Evolutionary conservation across 192 early-diverging fungal species (phyloP).

Genomic region (Coemansia sp.): DNA sequence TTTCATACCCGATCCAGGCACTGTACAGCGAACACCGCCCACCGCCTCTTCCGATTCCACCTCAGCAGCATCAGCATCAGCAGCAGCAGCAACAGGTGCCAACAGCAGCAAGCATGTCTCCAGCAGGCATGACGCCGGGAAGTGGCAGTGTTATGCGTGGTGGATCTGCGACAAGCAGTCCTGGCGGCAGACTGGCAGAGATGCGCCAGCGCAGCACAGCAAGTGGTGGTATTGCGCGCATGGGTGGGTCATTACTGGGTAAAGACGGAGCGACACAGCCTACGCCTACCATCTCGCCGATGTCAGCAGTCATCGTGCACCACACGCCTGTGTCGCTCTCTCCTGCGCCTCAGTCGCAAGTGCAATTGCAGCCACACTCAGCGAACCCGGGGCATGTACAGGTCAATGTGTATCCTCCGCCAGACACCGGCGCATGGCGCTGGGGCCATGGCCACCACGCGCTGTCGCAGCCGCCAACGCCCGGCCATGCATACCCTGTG

Average conservation of each 20-base stretch:
- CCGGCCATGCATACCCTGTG: not conserved
- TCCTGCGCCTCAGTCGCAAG: conserved; percentile 28
- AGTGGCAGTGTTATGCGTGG: conserved; percentile 7
- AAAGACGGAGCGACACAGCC: conserved; percentile 36
- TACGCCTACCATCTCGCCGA: conserved; percentile 45
- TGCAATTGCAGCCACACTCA: conserved; percentile 16
- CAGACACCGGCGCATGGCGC: conserved; percentile 36
- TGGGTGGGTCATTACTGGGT: conserved; percentile 18
- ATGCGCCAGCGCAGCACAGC: conserved; percentile 30
- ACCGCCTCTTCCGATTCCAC: conserved; percentile 22
- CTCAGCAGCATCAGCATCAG: conserved; percentile 12
- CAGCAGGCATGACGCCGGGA: conserved; percentile 10
- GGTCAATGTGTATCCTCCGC: conserved; percentile 48
- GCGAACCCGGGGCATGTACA: conserved; percentile 27
- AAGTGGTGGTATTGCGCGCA: conserved; percentile 8
- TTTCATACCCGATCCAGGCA: conserved; percentile 46
- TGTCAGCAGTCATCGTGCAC: conserved; percentile 33
- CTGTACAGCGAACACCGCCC: conserved; percentile 30
- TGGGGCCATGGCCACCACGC: conserved; percentile 25
- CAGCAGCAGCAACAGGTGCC: conserved; percentile 3
- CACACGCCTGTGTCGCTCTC: conserved; percentile 45
- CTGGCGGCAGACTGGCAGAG: conserved; percentile 28
- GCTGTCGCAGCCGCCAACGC: conserved; percentile 18
- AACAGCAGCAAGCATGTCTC: not conserved
- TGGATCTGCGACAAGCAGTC: conserved; percentile 22